Evolutionary conservation across 73 alveolate genomes (phyloP).

Genomic region (Symbiodinium pilosum): DNA sequence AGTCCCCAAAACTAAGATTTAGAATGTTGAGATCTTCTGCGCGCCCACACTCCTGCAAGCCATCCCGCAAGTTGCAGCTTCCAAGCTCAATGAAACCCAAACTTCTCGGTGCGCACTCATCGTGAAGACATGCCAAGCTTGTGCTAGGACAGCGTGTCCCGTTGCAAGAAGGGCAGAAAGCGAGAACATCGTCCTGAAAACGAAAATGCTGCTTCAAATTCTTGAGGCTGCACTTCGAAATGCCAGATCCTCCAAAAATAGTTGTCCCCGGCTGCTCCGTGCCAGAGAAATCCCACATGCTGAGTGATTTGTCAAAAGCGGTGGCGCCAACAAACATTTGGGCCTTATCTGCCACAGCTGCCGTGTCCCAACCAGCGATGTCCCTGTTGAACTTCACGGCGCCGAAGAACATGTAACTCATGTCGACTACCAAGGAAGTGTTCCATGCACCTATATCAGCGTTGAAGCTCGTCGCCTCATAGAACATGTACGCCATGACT

Average conservation of each 20-base stretch:
- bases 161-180: neutral
- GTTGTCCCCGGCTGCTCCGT: neutral
- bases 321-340: neutral
- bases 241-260: neutral
- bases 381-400: neutral
- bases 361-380: neutral
- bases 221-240: neutral
- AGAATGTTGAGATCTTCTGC: neutral
- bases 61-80: neutral
- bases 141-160: neutral
- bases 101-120: neutral
- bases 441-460: neutral
- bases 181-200: neutral
- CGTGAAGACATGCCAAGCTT: neutral
- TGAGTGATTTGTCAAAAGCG: neutral
- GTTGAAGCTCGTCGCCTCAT: neutral
- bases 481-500: neutral
- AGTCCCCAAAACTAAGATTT: neutral
- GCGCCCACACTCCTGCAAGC: neutral
- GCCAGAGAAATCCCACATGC: neutral
- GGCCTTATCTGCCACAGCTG: neutral
- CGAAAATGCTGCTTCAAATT: neutral
- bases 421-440: neutral
- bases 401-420: neutral
- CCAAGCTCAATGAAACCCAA: neutral